Evolutionary conservation across 768 basidiomycete genomes (phyloP), one percentile per base, ranked within the genome.

Genomic region (Tylopilus sp.): DNA sequence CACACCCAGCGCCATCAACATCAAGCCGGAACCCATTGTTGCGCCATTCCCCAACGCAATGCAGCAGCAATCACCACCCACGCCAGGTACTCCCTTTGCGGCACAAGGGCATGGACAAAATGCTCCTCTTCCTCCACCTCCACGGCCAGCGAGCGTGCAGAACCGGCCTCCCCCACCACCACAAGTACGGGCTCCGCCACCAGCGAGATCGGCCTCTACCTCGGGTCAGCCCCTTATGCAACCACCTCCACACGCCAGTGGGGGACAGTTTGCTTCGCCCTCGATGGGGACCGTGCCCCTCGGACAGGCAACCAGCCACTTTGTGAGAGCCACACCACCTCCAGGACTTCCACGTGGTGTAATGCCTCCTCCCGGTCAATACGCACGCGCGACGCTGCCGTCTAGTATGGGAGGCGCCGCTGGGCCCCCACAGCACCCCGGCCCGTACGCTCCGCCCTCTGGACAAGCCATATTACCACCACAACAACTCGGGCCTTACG

Each of bases 21-120:
- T 72, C 10, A 90, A 88, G 60, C 85, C 80, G 3, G 74, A 77
- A 7, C 80, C 94, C 3, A 95, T 98, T 60, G 83, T 84, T 8
- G 79, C 91, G 9, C 95, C 95, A 0, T 97, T 98, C 82, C 90
- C 93, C 8, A 86, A 88, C 59, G 74, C 79, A 6, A 61, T 71
- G n/a, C 62, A 66, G 18, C 62, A 66, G n/a, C 17, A 36, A 8
- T 67, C 72, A 8, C 64, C 70, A 18, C 79, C 84, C 5, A 76
- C 73, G 4, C 71, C 76, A n/a, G 71, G 71, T 7, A 72, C 80
- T 17, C 79, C 80, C 0, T 79, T 75, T 52, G 56, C 66, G 35
- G n/a, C n/a, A n/a, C n/a, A n/a, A n/a, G 68, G 65, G 6, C 75
- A 75, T 15, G 73, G 72, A 11, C 75, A 77, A 46, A 50, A 39